phyloP scores from a whole-genome alignment of 2,329 filamentous ascomycete genomes.

The Aspergillus candidus region DNA sequence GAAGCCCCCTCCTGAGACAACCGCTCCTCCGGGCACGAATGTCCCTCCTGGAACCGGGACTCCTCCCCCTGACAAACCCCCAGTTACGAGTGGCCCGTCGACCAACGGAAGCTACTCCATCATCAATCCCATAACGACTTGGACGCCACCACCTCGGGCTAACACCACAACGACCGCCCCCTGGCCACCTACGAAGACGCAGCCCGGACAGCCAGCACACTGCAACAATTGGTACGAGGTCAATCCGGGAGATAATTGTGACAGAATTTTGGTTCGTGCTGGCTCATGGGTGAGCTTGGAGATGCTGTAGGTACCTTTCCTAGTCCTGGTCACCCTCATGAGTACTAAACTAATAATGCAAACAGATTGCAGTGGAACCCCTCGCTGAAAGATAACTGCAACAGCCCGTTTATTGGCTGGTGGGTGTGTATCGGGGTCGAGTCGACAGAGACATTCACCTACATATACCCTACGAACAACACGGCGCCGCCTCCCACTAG shows the following conservation, averaged over 20 bases:
- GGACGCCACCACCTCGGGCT: neutral
- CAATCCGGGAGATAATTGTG: constrained; percentile 8
- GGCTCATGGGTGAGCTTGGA: constrained; percentile 2
- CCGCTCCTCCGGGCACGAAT: neutral
- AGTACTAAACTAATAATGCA: neutral
- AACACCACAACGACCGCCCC: constrained; percentile 2
- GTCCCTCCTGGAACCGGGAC: neutral
- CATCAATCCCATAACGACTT: constrained; percentile 8
- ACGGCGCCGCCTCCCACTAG: constrained; percentile 1
- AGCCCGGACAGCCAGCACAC: constrained; percentile 4
- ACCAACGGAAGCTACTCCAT: constrained; percentile 4
- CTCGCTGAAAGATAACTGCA: constrained; percentile 4
- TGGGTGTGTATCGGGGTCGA: constrained; percentile 7
- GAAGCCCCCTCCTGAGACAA: neutral
- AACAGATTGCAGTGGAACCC: constrained; percentile 13
- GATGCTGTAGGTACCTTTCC: constrained; percentile 2
- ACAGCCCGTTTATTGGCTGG: constrained; percentile 5
- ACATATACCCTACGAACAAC: neutral
- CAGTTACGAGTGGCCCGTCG: neutral
- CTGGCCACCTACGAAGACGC: constrained; percentile 10
- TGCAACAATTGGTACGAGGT: constrained; percentile 11
- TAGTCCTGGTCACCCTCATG: neutral
- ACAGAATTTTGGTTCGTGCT: constrained; percentile 3
- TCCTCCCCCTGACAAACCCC: neutral
- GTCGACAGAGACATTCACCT: neutral